These are phyloP conservation scores for Lentinula sp. DNA, from an alignment of 768 basidiomycete species.

Conservation along the genomic window DNA sequence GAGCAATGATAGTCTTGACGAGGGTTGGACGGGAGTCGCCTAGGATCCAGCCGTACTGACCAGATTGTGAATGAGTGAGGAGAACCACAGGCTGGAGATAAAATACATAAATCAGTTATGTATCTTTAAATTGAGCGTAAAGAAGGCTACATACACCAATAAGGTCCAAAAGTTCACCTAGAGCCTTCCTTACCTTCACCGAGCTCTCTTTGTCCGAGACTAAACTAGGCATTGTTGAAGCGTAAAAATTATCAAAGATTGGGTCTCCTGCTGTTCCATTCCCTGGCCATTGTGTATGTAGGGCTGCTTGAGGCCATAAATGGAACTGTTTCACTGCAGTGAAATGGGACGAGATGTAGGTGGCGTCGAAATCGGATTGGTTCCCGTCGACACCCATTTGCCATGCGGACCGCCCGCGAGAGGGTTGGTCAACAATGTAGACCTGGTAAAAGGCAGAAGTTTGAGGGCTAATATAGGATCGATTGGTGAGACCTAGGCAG, in stretches of 20 bases:
- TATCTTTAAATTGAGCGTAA: background rate
- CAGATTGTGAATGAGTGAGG: constrained; percentile 32
- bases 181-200: constrained; percentile 24
- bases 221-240: constrained; percentile 16
- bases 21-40: constrained; percentile 26
- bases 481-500: background rate
- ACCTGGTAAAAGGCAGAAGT: constrained; percentile 18
- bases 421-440: constrained; percentile 33
- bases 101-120: background rate
- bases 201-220: constrained; percentile 17
- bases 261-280: constrained; percentile 22
- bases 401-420: constrained; percentile 31
- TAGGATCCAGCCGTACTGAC: constrained; percentile 28
- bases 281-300: constrained; percentile 30
- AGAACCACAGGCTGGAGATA: constrained; percentile 23
- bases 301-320: constrained; percentile 29
- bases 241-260: constrained; percentile 25
- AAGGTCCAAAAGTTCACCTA: constrained; percentile 24
- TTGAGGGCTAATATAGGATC: background rate
- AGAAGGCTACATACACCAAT: constrained; percentile 25
- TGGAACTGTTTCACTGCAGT: constrained; percentile 24
- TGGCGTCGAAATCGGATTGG: constrained; percentile 12
- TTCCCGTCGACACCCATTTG: constrained; percentile 23
- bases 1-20: constrained; percentile 29
- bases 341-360: constrained; percentile 22